phyloP scores from a whole-genome alignment of 352 stramenopile genomes.

The Globisporangium camurandrum region DNA sequence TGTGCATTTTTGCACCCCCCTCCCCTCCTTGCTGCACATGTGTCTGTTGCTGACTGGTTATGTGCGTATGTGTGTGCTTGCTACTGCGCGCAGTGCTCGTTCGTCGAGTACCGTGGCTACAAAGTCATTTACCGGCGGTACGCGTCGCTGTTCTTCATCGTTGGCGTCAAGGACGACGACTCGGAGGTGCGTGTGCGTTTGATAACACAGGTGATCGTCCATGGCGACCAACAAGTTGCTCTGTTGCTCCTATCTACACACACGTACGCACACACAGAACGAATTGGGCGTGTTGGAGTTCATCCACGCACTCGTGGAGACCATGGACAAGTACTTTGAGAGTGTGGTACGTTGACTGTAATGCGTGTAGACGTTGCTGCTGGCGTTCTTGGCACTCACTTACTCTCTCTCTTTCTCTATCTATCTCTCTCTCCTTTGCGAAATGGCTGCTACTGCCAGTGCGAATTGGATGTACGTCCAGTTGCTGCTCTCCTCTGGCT shows the following conservation, averaged over 20 bases:
- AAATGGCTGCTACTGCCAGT: too few species aligned
- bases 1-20: background rate
- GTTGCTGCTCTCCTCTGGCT: background rate
- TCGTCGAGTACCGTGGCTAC: slow-evolving; percentile 99
- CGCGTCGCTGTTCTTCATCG: slow-evolving; percentile 99
- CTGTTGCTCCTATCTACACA: background rate
- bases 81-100: slow-evolving; percentile 98
- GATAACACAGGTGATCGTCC: background rate
- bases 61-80: too few species aligned
- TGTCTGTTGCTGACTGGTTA: background rate
- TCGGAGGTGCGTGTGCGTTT: slow-evolving; percentile 50
- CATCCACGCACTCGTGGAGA: slow-evolving; percentile 99
- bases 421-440: too few species aligned
- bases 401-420: too few species aligned
- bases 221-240: background rate
- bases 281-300: slow-evolving; percentile 99
- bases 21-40: background rate
- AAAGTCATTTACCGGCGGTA: slow-evolving; percentile 99
- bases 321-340: slow-evolving; percentile 98
- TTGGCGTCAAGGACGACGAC: slow-evolving; percentile 95
- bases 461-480: slow-evolving; percentile 76
- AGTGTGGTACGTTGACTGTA: slow-evolving; percentile 82
- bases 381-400: background rate
- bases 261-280: too few species aligned
- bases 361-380: background rate